Evolutionary conservation across 345 rosid species (phyloP).

Genomic region (Moricandia arvensis): DNA sequence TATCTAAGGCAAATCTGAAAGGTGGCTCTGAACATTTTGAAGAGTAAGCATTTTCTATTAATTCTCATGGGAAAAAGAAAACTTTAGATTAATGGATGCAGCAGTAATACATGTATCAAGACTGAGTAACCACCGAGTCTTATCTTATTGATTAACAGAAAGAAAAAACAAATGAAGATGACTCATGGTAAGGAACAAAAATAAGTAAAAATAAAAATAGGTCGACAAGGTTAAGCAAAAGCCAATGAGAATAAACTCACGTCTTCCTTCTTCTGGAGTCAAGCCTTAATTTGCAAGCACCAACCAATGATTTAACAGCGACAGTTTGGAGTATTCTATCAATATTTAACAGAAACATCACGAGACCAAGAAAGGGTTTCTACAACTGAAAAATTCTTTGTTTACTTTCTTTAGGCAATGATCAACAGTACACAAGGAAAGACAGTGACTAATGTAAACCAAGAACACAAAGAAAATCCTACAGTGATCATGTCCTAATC

Average conservation of each 20-base stretch:
- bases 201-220: slow-evolving; percentile 23
- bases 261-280: slow-evolving; percentile 20
- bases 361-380: slow-evolving; percentile 2
- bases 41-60: slow-evolving; percentile 5
- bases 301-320: slow-evolving; percentile 17
- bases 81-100: slow-evolving; percentile 16
- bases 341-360: neutral
- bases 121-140: slow-evolving; percentile 25
- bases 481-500: slow-evolving; percentile 4
- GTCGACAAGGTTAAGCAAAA: slow-evolving; percentile 28
- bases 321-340: slow-evolving; percentile 17
- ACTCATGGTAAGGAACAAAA: slow-evolving; percentile 18
- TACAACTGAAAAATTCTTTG: slow-evolving; percentile 17
- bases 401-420: slow-evolving; percentile 31
- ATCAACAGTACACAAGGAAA: slow-evolving; percentile 32
- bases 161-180: slow-evolving; percentile 16
- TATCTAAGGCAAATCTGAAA: slow-evolving; percentile 32
- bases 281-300: slow-evolving; percentile 19
- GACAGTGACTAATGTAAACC: slow-evolving; percentile 13
- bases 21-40: slow-evolving; percentile 9
- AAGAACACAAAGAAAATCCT: neutral
- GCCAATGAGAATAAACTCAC: slow-evolving; percentile 10
- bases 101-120: slow-evolving; percentile 11
- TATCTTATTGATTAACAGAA: slow-evolving; percentile 14
- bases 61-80: slow-evolving; percentile 4